Evolutionary conservation across 164 flowering plant species (phyloP).

Genomic region (Houttuynia cordata): DNA sequence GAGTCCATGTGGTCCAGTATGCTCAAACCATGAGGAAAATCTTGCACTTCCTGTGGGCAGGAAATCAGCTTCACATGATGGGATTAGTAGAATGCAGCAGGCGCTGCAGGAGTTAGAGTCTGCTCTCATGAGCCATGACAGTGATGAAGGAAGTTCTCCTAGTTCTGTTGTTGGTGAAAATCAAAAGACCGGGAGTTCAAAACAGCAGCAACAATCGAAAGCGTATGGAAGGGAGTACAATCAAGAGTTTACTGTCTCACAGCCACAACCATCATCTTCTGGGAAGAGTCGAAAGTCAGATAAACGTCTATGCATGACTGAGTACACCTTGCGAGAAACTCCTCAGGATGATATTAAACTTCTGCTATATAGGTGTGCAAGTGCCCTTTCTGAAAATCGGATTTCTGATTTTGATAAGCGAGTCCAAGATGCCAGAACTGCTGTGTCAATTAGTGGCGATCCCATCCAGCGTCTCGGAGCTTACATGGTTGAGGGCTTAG

Average conservation of each 20-base stretch:
- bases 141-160: conserved; percentile 22
- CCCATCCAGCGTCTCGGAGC: conserved; percentile 35
- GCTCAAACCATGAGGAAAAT: conserved; percentile 10
- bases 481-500: conserved; percentile 35
- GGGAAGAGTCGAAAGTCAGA: conserved; percentile 17
- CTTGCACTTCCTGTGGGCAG: conserved; percentile 10
- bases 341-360: conserved; percentile 21
- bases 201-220: conserved; percentile 9
- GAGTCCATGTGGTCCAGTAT: conserved; percentile 18
- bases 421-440: conserved; percentile 5
- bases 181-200: conserved; percentile 15
- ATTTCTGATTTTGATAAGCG: conserved; percentile 7
- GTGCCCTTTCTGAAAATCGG: conserved; percentile 14
- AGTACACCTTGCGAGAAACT: conserved; percentile 16
- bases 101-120: conserved; percentile 52
- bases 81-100: conserved; percentile 21
- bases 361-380: conserved; percentile 19
- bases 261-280: conserved; percentile 19
- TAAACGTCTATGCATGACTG: conserved; percentile 31
- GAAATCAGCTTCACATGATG: conserved; percentile 15
- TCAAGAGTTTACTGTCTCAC: conserved; percentile 7
- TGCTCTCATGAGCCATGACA: conserved; percentile 60
- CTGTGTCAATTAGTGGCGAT: conserved; percentile 22
- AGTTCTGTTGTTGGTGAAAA: conserved; percentile 20
- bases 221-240: conserved; percentile 7